Percentiles rank a stretch among this genome's conserved stretches.
Conservation (phyloP, 805 yeast species). For the Komagataella populi region DNA sequence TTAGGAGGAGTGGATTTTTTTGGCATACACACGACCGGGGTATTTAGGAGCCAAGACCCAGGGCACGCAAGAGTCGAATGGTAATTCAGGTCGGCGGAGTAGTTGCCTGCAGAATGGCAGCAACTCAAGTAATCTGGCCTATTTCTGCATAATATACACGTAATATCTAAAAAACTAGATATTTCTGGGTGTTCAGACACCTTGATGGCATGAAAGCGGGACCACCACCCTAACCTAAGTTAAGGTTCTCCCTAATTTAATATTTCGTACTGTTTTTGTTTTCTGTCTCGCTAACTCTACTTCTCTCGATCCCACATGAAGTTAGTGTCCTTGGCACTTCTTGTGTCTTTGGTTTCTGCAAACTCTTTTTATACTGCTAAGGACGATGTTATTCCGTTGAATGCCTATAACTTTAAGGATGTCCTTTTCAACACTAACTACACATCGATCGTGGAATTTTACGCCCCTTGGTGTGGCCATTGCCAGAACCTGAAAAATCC, state of each 20-base stretch:
- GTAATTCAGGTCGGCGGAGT: no score
- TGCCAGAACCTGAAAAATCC: constrained; percentile 62
- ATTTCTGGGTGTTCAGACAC: background rate
- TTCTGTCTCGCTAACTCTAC: background rate
- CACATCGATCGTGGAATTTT: constrained; percentile 75
- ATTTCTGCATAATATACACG: no score
- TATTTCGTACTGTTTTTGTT: background rate
- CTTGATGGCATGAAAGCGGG: background rate
- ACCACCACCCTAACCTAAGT: background rate
- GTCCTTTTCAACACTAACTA: constrained; percentile 60
- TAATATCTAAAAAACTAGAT: no score
- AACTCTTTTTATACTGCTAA: constrained; percentile 25
- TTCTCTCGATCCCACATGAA: background rate
- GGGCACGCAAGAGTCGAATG: background rate
- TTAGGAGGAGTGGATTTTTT: background rate
- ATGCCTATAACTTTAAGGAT: constrained; percentile 44
- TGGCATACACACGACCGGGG: background rate
- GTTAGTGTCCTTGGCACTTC: background rate
- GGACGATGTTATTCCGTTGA: constrained; percentile 39
- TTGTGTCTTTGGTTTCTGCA: background rate
- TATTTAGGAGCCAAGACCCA: background rate
- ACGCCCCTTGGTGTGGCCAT: constrained; percentile 98
- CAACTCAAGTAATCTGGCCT: no score
- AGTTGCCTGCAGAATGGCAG: no score
- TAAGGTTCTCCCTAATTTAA: background rate